phyloP scores from a whole-genome alignment of 2,329 filamentous ascomycete species.

The Talaromyces islandicus region DNA sequence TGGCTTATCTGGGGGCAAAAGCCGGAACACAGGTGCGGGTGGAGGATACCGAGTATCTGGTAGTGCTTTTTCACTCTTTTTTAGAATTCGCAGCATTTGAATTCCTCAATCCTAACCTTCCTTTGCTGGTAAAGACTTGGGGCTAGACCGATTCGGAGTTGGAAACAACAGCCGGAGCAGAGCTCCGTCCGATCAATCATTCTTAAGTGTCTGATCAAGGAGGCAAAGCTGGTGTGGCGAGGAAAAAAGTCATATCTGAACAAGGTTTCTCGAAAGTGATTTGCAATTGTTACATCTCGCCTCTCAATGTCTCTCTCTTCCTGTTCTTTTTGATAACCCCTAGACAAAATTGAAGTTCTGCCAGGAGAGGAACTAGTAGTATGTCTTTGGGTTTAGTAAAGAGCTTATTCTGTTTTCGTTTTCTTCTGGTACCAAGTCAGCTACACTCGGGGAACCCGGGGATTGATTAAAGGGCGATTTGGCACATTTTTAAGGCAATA shows the following conservation, averaged over 20 bases:
- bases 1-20: constrained; percentile 1
- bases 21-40: constrained; percentile 13
- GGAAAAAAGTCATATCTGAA: neutral
- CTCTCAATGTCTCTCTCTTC: neutral
- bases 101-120: constrained; percentile 3
- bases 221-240: constrained; percentile 8
- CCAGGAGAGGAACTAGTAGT: neutral
- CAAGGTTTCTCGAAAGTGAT: neutral
- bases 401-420: neutral
- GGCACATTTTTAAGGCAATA: neutral
- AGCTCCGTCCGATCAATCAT: constrained; percentile 1
- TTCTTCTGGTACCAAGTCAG: neutral
- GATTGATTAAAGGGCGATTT: neutral
- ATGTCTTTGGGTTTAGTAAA: neutral
- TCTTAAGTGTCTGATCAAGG: neutral
- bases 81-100: neutral
- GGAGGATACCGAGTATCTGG: constrained; percentile 3
- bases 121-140: constrained; percentile 6
- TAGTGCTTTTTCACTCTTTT: neutral
- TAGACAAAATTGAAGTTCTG: neutral
- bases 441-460: neutral
- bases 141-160: constrained; percentile 7
- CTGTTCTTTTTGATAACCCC: neutral
- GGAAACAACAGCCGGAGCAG: constrained; percentile 4
- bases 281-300: neutral